Conservation (phyloP, 208 protist species). For the Polymyxa betae region DNA sequence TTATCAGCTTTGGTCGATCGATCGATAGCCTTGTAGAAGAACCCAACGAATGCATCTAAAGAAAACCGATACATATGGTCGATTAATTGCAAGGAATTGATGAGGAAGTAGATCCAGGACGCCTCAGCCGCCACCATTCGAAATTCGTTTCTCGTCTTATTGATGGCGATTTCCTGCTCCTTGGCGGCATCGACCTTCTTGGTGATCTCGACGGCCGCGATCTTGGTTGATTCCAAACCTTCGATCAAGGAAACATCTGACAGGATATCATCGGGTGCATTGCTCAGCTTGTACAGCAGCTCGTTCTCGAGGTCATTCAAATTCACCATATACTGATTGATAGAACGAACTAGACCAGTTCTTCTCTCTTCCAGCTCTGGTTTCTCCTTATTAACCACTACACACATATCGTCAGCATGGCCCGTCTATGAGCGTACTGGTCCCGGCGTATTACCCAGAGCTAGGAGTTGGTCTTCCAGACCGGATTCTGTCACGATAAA, state of each 20-base stretch:
- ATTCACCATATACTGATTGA: slow-evolving; percentile 97
- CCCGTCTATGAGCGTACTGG: too few species aligned
- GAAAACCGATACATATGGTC: slow-evolving; percentile 98
- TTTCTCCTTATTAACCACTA: slow-evolving; percentile 93
- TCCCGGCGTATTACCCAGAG: slow-evolving; percentile 75
- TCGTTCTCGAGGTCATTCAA: slow-evolving; percentile 94
- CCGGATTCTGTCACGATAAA: slow-evolving; percentile 97
- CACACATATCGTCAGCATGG: not conserved
- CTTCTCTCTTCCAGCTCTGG: slow-evolving; percentile 95
- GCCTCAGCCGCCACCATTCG: slow-evolving; percentile 89
- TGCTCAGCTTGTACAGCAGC: slow-evolving; percentile 89
- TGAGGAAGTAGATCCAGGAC: slow-evolving; percentile 94
- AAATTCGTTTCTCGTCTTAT: slow-evolving; percentile 89
- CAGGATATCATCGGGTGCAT: slow-evolving; percentile 92
- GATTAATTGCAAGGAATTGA: slow-evolving; percentile 90
- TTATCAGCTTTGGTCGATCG: slow-evolving; percentile 85
- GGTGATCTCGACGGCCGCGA: slow-evolving; percentile 91
- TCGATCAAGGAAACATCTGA: slow-evolving; percentile 92
- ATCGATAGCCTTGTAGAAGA: slow-evolving; percentile 94
- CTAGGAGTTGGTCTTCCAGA: slow-evolving; percentile 97
- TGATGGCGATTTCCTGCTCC: slow-evolving; percentile 86
- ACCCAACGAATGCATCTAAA: slow-evolving; percentile 93
- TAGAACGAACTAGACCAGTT: slow-evolving; percentile 87
- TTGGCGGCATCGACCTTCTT: slow-evolving; percentile 87
- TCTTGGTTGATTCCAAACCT: slow-evolving; percentile 94